Evolutionary conservation across 129 eudicot species (phyloP).

Genomic region (Flaveria bidentis): DNA sequence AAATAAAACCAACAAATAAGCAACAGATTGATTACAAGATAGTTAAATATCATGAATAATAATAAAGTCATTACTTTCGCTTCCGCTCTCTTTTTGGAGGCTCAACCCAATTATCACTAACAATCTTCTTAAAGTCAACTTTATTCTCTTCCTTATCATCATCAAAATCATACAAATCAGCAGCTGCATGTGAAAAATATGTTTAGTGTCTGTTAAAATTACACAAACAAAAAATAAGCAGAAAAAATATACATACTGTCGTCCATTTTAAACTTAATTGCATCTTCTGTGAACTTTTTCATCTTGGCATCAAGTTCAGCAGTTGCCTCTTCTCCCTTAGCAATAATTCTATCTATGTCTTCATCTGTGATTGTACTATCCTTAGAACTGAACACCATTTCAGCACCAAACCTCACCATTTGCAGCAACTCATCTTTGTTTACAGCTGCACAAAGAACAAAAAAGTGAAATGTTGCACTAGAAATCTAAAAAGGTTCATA

Average conservation of each 20-base stretch:
- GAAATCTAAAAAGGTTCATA: background rate
- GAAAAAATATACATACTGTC: slow-evolving; percentile 60
- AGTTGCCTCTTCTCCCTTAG: slow-evolving; percentile 98
- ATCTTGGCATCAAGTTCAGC: slow-evolving; percentile 99
- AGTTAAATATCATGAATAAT: background rate
- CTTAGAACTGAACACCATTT: slow-evolving; percentile 97
- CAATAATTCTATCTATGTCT: slow-evolving; percentile 97
- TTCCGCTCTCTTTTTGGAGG: slow-evolving; percentile 94
- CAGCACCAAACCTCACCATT: slow-evolving; percentile 99
- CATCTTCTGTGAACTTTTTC: slow-evolving; percentile 99
- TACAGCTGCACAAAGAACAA: slow-evolving; percentile 60
- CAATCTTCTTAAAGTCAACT: slow-evolving; percentile 94
- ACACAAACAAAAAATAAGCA: slow-evolving; percentile 1
- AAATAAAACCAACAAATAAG: background rate
- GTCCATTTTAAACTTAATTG: slow-evolving; percentile 94
- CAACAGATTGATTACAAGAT: background rate
- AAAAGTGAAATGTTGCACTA: background rate
- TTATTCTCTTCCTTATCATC: slow-evolving; percentile 93
- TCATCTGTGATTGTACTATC: slow-evolving; percentile 99
- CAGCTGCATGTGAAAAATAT: slow-evolving; percentile 59
- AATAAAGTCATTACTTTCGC: slow-evolving; percentile 72
- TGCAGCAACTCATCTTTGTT: slow-evolving; percentile 97
- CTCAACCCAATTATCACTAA: slow-evolving; percentile 92
- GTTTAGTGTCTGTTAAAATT: slow-evolving; percentile 8
- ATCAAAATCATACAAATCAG: slow-evolving; percentile 94